Evolutionary conservation across 2,329 filamentous ascomycete species (phyloP).

Genomic region (Metarhizium robertsii): DNA sequence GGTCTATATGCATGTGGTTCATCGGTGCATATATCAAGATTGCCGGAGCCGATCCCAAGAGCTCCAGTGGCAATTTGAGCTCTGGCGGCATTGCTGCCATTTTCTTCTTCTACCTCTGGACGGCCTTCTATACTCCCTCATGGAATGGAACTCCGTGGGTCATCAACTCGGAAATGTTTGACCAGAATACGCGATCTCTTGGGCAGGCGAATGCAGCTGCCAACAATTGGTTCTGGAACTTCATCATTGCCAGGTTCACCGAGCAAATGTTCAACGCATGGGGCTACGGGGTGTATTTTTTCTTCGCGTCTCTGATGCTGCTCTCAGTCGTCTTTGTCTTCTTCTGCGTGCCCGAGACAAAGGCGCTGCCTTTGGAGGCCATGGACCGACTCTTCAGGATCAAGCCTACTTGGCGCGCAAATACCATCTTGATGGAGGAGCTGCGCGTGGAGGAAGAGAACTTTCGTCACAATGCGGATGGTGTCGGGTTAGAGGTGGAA

Average conservation of each 20-base stretch:
- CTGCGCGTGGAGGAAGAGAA: conserved; percentile 23
- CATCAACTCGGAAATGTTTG: conserved; percentile 67
- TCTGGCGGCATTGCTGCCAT: conserved; percentile 56
- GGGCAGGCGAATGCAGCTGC: conserved; percentile 64
- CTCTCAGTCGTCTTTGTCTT: conserved; percentile 48
- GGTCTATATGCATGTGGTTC: conserved; percentile 59
- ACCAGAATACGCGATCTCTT: conserved; percentile 51
- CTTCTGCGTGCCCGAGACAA: conserved; percentile 58
- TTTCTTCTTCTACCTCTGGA: conserved; percentile 50
- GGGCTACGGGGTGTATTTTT: conserved; percentile 59
- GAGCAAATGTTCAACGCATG: conserved; percentile 52
- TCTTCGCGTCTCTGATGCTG: conserved; percentile 57
- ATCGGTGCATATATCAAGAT: conserved; percentile 37
- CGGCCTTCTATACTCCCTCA: conserved; percentile 57
- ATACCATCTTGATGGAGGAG: conserved; percentile 33
- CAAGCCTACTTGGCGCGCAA: conserved; percentile 35
- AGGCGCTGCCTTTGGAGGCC: conserved; percentile 53
- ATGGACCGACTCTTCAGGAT: conserved; percentile 53
- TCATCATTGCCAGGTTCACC: conserved; percentile 59
- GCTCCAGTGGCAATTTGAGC: conserved; percentile 3
- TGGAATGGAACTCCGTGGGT: conserved; percentile 74
- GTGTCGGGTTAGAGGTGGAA: conserved; percentile 17
- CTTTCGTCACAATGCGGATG: conserved; percentile 21
- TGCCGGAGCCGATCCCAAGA: conserved; percentile 21
- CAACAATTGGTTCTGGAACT: conserved; percentile 67